Evolutionary conservation across 306 rosid species (phyloP), one percentile per base, ranked within the genome.

Genomic region (Echinosophora koreensis): DNA sequence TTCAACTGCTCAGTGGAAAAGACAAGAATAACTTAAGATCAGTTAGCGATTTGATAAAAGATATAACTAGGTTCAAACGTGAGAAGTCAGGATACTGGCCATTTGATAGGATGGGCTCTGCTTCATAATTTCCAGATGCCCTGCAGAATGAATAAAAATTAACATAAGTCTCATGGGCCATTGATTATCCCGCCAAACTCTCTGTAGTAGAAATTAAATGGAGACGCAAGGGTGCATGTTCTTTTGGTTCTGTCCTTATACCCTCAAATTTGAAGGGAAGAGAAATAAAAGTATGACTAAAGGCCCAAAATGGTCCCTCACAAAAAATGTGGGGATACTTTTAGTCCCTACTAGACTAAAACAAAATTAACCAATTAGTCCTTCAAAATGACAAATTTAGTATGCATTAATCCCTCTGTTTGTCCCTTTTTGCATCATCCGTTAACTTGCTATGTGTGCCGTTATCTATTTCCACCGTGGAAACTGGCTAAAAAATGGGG

Each of bases 101-200:
- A 82, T 95, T 84, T 35, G 93, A 95, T 73, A 95, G 89, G 77
- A 92, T 74, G 16, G 88, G 84, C 78, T 84, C 88, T 59, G 67
- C 42, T 82, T 80, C 51, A 77, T 66, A 57, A 66, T 78, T 73
- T 74, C 96, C 95, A 27, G 91, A 88, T 74, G 91, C 97, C 77
- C 99, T 95, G 84, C 75, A 66, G 61, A 87, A 62, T 66, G 69
- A 77, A 83, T 58, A 73, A 76, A 73, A 71, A 44, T 38, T 7
- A 78, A 27, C 50, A 81, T 39, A 65, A 76, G 44, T 65, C 57
- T 41, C 64, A 10, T 9, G 55, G 11, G 35, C 56, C 56, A 35
- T 5, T 28, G 17, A 78, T 57, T 78, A 44, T 65, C 35, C 18
- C 30, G 1, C 69, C 74, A 73, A 54, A 66, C 66, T 69, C 63